Conservation (phyloP, 1,284 basidiomycete genomes). For the Sporisorium iseilematis-ciliati region DNA sequence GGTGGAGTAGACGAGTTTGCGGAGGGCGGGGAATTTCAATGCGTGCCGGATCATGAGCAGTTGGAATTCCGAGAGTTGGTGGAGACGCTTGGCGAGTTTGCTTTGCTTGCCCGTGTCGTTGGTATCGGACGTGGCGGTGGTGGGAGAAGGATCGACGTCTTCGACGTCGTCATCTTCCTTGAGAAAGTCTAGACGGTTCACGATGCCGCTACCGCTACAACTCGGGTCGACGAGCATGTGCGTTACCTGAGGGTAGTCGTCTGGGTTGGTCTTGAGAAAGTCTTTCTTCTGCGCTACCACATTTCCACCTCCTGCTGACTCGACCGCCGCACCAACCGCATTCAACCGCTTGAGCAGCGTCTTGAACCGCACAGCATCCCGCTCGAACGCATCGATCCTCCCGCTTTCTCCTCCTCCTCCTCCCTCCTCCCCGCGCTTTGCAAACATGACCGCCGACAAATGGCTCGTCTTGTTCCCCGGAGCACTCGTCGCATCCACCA, state of each 20-base stretch:
- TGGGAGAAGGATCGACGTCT: background rate
- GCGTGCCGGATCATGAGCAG: conserved; percentile 93
- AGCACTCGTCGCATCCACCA: conserved; percentile 94
- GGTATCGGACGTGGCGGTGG: background rate
- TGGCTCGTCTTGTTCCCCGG: conserved; percentile 99
- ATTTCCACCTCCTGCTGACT: conserved; percentile 23
- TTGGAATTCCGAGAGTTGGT: conserved; percentile 73
- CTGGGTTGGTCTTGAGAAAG: conserved; percentile 55
- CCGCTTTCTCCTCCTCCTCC: background rate
- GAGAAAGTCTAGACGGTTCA: conserved; percentile 63
- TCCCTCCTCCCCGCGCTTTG: background rate
- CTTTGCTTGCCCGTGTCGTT: background rate
- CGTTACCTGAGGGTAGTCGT: conserved; percentile 32
- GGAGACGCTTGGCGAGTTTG: conserved; percentile 32
- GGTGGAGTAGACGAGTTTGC: conserved; percentile 92
- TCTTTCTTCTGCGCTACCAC: conserved; percentile 52
- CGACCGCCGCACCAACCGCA: conserved; percentile 25
- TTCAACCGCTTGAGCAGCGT: conserved; percentile 28
- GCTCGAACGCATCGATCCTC: conserved; percentile 59
- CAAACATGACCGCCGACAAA: conserved; percentile 78
- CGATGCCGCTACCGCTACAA: conserved; percentile 65
- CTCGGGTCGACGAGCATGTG: conserved; percentile 66
- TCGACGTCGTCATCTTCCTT: conserved; percentile 49
- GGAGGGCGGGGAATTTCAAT: conserved; percentile 81
- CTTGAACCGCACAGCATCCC: conserved; percentile 39